Evolutionary conservation across 2,329 filamentous ascomycete genomes (phyloP).

Genomic region (Fusarium nygamai): DNA sequence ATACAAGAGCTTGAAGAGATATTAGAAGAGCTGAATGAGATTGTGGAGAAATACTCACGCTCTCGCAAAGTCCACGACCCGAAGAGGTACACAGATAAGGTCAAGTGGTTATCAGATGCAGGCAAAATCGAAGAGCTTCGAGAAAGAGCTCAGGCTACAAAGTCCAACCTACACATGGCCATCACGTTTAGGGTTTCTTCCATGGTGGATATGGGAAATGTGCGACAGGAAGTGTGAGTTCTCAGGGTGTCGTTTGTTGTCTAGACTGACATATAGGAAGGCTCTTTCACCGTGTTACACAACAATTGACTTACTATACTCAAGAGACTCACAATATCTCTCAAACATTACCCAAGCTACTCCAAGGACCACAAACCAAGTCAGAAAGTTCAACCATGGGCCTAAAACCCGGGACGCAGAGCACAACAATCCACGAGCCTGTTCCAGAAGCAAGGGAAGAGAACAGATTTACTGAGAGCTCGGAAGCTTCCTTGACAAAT

Average conservation of each 20-base stretch:
- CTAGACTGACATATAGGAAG: not conserved
- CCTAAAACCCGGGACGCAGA: rapidly evolving
- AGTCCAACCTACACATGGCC: not conserved
- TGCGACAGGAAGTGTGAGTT: constrained; percentile 21
- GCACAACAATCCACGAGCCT: rapidly evolving
- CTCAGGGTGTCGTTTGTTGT: rapidly evolving
- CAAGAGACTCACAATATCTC: not conserved
- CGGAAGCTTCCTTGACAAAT: no score
- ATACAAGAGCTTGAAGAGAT: not conserved
- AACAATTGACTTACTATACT: not conserved
- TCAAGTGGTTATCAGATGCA: constrained; percentile 15
- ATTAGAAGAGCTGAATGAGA: not conserved
- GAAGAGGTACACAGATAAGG: not conserved
- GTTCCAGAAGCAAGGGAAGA: rapidly evolving
- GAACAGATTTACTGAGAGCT: rapidly evolving
- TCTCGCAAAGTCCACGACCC: not conserved
- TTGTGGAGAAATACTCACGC: not conserved
- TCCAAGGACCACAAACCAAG: rapidly evolving
- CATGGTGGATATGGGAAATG: not conserved
- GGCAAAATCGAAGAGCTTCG: constrained; percentile 7
- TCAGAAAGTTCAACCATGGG: rapidly evolving
- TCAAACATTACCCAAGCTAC: rapidly evolving
- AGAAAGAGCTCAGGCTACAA: constrained; percentile 3
- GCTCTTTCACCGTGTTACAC: not conserved
- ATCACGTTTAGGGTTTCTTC: not conserved